Conservation (phyloP, 1,284 basidiomycete genomes). For the Ustilago bromivora region DNA sequence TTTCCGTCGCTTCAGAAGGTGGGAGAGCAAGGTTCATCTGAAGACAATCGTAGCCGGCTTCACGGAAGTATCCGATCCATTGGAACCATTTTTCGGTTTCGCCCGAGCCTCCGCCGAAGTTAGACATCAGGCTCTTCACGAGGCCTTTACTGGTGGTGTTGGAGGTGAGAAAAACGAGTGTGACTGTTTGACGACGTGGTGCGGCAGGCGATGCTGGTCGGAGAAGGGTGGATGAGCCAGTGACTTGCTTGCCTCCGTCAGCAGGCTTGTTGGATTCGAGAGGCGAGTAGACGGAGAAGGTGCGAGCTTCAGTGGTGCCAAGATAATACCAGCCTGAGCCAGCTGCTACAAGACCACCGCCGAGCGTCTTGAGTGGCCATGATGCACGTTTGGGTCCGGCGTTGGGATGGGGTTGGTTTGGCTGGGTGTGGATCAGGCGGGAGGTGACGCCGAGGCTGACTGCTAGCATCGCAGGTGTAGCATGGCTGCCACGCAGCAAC, state of each 20-base stretch:
- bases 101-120: constrained; percentile 13
- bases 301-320: not conserved
- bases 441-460: not conserved
- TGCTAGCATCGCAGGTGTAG: constrained; percentile 6
- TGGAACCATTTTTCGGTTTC: constrained; percentile 41
- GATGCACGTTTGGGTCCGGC: not conserved
- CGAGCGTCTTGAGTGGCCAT: constrained; percentile 28
- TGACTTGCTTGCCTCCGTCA: constrained; percentile 5
- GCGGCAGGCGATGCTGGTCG: constrained; percentile 42
- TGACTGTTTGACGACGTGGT: constrained; percentile 33
- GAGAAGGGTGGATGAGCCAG: constrained; percentile 27
- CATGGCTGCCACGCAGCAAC: constrained; percentile 13
- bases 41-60: constrained; percentile 51
- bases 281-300: constrained; percentile 31
- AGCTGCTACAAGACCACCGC: constrained; percentile 33
- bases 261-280: constrained; percentile 14
- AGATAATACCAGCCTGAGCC: constrained; percentile 29
- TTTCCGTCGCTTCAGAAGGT: not conserved
- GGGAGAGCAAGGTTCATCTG: constrained; percentile 47
- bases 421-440: constrained; percentile 14
- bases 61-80: constrained; percentile 52
- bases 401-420: not conserved
- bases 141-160: constrained; percentile 11
- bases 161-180: constrained; percentile 41
- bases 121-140: constrained; percentile 34